A percentile compares a stretch with the other conserved stretches of the same genome.
Evolutionary conservation across 495 filamentous ascomycete species (phyloP).

Genomic region (Diplogelasinospora grovesii): DNA sequence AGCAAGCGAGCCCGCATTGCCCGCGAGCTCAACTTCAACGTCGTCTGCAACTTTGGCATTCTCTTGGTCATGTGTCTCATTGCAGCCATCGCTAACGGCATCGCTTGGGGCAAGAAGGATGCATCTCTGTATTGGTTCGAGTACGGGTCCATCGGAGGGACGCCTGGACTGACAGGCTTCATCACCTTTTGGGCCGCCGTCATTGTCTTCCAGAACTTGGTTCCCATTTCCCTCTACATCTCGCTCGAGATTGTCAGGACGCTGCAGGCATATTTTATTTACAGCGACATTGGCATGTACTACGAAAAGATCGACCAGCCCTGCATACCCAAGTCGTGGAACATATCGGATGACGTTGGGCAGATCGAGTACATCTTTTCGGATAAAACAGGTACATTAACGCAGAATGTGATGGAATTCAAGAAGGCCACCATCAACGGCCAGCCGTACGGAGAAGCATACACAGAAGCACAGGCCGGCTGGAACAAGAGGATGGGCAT

Average conservation of each 20-base stretch:
- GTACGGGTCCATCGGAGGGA: conserved; percentile 74
- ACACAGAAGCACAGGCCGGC: conserved; percentile 91
- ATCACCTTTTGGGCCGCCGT: conserved; percentile 94
- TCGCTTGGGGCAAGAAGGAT: conserved; percentile 67
- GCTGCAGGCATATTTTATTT: conserved; percentile 93
- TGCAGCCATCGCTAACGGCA: conserved; percentile 75
- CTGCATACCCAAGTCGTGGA: conserved; percentile 97
- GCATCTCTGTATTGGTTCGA: conserved; percentile 81
- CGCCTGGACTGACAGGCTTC: conserved; percentile 73
- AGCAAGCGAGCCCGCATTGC: conserved; percentile 88
- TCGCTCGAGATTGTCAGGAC: conserved; percentile 94
- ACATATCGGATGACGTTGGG: conserved; percentile 95
- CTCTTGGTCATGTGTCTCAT: conserved; percentile 87
- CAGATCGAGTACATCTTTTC: conserved; percentile 99
- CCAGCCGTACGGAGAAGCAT: conserved; percentile 90
- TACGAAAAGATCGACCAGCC: conserved; percentile 89
- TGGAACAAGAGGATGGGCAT: conserved; percentile 88
- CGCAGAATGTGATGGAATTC: conserved; percentile 99
- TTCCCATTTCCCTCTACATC: conserved; percentile 97
- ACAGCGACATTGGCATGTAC: conserved; percentile 92
- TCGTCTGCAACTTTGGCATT: conserved; percentile 92
- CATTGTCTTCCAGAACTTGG: conserved; percentile 96
- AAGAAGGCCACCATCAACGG: conserved; percentile 97
- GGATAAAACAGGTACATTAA: conserved; percentile 97
- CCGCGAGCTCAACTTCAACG: conserved; percentile 92